Conservation (phyloP, 2,329 filamentous ascomycete species). For the Cladosporium colombiae region DNA sequence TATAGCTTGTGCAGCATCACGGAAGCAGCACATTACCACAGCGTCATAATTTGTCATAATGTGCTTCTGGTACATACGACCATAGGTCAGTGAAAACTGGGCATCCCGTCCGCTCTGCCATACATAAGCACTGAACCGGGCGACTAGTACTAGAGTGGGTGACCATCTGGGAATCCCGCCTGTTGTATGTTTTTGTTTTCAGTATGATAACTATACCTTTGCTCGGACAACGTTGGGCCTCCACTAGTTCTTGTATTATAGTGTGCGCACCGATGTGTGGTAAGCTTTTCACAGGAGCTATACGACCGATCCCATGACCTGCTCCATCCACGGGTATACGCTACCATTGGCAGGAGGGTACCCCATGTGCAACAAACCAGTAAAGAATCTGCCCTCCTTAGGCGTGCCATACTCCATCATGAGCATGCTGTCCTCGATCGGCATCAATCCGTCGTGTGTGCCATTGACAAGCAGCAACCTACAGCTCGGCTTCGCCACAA, state of each 20-base stretch:
- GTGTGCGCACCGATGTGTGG: no score
- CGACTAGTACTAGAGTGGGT: no score
- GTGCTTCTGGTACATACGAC: background rate
- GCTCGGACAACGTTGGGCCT: no score
- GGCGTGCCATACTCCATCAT: constrained; percentile 65
- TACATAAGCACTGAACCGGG: no score
- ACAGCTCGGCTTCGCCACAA: constrained; percentile 58
- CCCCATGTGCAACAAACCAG: constrained; percentile 65
- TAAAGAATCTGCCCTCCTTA: constrained; percentile 67
- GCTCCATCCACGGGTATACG: constrained; percentile 65
- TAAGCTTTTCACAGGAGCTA: no score
- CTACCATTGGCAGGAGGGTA: constrained; percentile 61
- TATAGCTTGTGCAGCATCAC: background rate
- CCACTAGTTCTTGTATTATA: no score
- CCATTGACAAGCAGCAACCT: constrained; percentile 63
- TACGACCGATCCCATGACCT: constrained; percentile 45
- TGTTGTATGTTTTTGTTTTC: no score
- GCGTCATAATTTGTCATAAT: background rate
- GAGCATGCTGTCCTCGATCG: constrained; percentile 67
- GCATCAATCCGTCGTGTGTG: constrained; percentile 64
- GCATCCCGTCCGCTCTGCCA: background rate
- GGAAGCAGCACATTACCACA: background rate
- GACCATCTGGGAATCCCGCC: no score
- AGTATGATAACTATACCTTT: no score
- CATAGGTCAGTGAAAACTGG: background rate